Base-by-base conservation (phyloP, 106 monocot species). In the Phalaenopsis aphrodite region DNA sequence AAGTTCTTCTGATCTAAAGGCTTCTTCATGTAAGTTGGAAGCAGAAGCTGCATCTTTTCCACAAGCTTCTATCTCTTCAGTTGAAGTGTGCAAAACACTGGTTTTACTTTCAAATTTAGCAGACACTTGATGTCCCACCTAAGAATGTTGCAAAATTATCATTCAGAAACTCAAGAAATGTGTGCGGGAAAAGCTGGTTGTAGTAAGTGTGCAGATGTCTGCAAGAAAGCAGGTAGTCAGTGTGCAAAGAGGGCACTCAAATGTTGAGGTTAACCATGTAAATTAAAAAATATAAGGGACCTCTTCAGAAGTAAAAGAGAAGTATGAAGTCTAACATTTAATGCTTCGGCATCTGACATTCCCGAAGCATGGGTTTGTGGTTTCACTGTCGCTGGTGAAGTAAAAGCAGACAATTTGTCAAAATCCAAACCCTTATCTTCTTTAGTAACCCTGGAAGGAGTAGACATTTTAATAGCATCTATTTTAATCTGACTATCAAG, bases 391-490 rank as follows among this genome's bases (percentile, higher is more conserved):
- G 49, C 46, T 1, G 81, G 65, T 5, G 58, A 57, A 77, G 58
- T 47, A 30, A 68, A 82, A 4, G 52, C 71, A 74, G 47, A 38
- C 49, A 36, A 21, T 23, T 67, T 48, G 12, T 42, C 19, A 58
- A 78, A 81, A 61, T 23, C 56, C 23, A 78, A 17, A 57, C 36
- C 47, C 37, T 58, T 79, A 46, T 72, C 76, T 79, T 79, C 77
- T n/a, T 55, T 41, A 78, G 4, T 72, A 49, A 75, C 21, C 38
- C 71, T 71, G 12, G 42, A 46, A 77, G 71, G 68, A 41, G 45
- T 23, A 43, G 71, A 37, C 61, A 55, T 75, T 30, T 66, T 36
- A 6, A 11, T 66, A 61, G 10, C 41, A 58, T 76, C 42, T 21
- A 5, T 75, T 23, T 66, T 52, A 36, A 23, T 42, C 17, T 75